A percentile compares a stretch with the other conserved stretches of the same genome.
Evolutionary conservation across 2,329 filamentous ascomycete genomes (phyloP).

Genomic region (Diplodia corticola): DNA sequence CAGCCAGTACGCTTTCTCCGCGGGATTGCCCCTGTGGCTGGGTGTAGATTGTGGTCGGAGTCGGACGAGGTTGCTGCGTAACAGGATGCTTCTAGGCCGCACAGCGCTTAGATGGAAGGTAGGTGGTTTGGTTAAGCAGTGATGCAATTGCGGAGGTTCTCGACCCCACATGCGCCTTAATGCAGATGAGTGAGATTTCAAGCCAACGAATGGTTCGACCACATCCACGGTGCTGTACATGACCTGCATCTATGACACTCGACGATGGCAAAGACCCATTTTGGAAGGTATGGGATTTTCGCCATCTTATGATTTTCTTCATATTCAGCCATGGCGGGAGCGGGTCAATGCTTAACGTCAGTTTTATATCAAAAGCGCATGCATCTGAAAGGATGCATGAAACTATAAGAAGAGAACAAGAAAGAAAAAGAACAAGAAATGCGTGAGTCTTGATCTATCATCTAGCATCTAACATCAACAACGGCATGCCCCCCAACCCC

Average conservation of each 20-base stretch:
- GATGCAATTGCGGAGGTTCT: background rate
- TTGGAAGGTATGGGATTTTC: background rate
- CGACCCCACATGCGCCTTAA: background rate
- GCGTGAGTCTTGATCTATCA: background rate
- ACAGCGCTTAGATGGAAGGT: background rate
- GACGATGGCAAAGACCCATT: background rate
- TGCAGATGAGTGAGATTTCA: background rate
- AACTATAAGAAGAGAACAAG: background rate
- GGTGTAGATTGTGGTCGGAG: no score
- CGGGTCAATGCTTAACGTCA: background rate
- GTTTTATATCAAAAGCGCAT: background rate
- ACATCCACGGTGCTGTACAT: background rate
- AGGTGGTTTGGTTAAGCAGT: background rate
- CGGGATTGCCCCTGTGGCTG: background rate
- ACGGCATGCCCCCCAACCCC: background rate
- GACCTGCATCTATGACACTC: background rate
- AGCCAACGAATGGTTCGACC: background rate
- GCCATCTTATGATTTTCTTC: background rate
- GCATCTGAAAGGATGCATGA: background rate
- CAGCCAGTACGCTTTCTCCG: background rate
- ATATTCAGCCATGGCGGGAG: background rate
- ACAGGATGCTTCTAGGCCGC: background rate
- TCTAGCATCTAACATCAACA: background rate
- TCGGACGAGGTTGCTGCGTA: background rate
- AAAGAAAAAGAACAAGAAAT: background rate